These are phyloP conservation scores for Bullera alba DNA, from an alignment of 768 basidiomycete genomes.

Conservation along the genomic window DNA sequence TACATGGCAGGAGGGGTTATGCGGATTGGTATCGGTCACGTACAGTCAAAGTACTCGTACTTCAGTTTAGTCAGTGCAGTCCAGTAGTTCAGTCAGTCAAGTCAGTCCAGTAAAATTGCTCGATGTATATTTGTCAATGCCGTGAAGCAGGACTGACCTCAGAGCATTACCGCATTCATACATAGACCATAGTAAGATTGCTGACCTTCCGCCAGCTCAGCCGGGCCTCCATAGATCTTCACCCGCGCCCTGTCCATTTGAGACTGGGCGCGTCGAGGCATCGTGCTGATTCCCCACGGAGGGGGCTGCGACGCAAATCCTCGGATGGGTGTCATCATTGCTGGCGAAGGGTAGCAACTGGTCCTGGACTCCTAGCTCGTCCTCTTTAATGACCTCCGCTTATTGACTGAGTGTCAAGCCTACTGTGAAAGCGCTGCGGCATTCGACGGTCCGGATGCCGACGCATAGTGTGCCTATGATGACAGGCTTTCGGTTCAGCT, in stretches of 20 bases:
- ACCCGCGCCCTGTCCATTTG: conserved; percentile 15
- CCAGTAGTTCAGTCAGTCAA: neutral
- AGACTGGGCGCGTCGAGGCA: conserved; percentile 19
- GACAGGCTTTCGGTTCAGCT: too few relatives aligned
- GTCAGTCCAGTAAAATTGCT: neutral
- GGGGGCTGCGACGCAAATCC: conserved; percentile 17
- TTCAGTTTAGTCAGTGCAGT: neutral
- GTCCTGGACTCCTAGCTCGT: too few relatives aligned
- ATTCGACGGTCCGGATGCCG: too few relatives aligned
- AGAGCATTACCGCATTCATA: neutral
- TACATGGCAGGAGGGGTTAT: neutral
- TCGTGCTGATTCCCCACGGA: neutral
- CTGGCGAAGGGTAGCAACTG: neutral
- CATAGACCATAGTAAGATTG: neutral
- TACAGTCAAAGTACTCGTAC: neutral
- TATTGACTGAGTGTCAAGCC: too few relatives aligned
- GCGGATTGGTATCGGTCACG: too few relatives aligned
- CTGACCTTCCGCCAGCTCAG: conserved; percentile 25
- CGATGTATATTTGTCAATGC: neutral
- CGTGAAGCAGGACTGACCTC: neutral
- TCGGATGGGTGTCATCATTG: conserved; percentile 38
- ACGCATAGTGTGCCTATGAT: too few relatives aligned
- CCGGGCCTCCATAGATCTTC: conserved; percentile 39
- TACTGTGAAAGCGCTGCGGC: too few relatives aligned
- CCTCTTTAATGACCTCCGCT: too few relatives aligned